phyloP scores from a whole-genome alignment of 2,329 filamentous ascomycete genomes.

The Pseudogymnoascus sp. region DNA sequence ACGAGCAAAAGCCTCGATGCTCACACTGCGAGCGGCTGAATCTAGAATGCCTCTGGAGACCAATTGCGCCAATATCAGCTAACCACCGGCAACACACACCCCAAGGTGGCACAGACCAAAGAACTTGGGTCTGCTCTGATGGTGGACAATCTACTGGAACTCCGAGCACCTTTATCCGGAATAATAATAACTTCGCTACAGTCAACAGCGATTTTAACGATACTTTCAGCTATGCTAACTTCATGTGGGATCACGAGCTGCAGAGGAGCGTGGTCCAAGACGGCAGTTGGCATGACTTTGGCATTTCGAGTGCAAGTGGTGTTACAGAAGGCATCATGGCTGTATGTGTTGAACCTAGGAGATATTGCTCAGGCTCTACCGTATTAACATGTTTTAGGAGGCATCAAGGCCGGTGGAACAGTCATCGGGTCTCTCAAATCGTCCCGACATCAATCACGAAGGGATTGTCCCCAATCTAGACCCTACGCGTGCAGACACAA shows the following conservation, averaged over 20 bases:
- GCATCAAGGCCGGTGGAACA: conserved; percentile 12
- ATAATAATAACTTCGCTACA: conserved; percentile 28
- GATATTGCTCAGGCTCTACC: not conserved
- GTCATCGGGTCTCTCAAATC: not conserved
- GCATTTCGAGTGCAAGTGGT: conserved; percentile 3
- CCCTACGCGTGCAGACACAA: not conserved
- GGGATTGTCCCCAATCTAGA: not conserved
- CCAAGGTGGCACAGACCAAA: not conserved
- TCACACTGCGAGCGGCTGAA: conserved; percentile 47
- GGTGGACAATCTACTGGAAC: not conserved
- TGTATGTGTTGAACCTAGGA: not conserved
- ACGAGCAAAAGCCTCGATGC: conserved; percentile 46
- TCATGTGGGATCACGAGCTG: conserved; percentile 39
- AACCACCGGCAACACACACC: conserved; percentile 15
- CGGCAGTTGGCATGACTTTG: conserved; percentile 12
- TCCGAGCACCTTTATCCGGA: not conserved
- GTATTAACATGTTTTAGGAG: conserved; percentile 13
- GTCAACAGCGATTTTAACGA: conserved; percentile 22
- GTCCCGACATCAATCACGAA: not conserved
- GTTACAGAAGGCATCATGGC: not conserved
- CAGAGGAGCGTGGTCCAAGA: conserved; percentile 28
- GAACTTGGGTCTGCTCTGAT: not conserved
- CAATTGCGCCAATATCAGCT: conserved; percentile 12
- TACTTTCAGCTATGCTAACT: conserved; percentile 41
- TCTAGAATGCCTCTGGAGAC: conserved; percentile 45